Evolutionary conservation across 2,329 filamentous ascomycete species (phyloP), one percentile per base, ranked within the genome.

Genomic region (Elsinoe ampelina): DNA sequence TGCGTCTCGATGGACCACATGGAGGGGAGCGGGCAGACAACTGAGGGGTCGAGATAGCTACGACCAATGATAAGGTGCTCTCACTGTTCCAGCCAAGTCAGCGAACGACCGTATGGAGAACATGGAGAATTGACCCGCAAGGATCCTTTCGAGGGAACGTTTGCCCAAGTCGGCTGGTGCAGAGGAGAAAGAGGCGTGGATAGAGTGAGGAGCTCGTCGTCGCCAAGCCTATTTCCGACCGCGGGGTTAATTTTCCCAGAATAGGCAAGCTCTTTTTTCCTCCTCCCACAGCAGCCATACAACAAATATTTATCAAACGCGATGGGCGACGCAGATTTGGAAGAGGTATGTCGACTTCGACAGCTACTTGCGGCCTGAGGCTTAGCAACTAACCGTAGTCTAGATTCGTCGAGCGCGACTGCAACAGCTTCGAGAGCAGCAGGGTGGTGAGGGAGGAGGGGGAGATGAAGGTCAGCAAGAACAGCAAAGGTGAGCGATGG

Each of bases 341-440:
- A 85, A 68, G 80, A 83, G 71, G 80, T 80, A 63, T 60, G 65
- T 59, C 47, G 41, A 56, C 2, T 7, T 3, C 2, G n/a, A 12
- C 35, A 35, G 5, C 3, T 8, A 19, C 8, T 35, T 12, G 7
- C 22, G 38, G 32, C 38, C 5, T 32, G 12, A 35, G 26, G 42
- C 17, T 41, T 22, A 13, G 22, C 17, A n/a, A 34, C 41, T 45
- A n/a, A 57, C 39, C 12, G 19, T 20, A 34, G 15, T 43, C 45
- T 67, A 95, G 86, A 96, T 97, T 69, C 80, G 92, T 70, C 87
- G 89, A 72, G 92, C 92, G 66, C 89, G 93, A 61, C 84, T 96
- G 56, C 88, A 92, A 73, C 91, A 98, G 76, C 85, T 97, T 63
- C 93, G 95, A 73, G 80, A 90, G 65, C 78, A 82, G 67, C 63